A percentile compares a stretch with the other conserved stretches of the same genome.
Conservation (phyloP, 176 grass and related monocot species). For the Themeda triandra region DNA sequence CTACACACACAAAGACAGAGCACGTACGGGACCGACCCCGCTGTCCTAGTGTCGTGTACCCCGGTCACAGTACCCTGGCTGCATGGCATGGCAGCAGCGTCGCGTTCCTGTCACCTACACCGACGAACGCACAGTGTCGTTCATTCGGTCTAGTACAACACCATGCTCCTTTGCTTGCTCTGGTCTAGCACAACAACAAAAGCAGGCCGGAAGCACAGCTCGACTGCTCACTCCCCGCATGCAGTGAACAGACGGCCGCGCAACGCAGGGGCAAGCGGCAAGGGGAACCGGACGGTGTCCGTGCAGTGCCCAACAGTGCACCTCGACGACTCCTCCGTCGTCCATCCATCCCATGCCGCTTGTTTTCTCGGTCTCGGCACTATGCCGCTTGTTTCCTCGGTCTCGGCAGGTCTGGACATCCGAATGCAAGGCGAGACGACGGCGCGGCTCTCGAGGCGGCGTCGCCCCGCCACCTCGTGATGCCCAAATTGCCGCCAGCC, state of each 20-base stretch:
- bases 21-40: not conserved
- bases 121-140: not conserved
- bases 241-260: no score
- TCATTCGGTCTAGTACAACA: not conserved
- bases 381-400: no score
- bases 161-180: not conserved
- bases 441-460: not conserved
- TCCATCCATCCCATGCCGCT: not conserved
- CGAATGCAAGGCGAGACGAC: no score
- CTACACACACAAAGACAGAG: not conserved
- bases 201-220: no score
- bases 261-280: no score
- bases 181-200: not conserved
- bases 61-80: not conserved
- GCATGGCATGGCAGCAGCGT: not conserved
- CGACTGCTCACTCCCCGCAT: not conserved
- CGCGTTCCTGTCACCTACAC: constrained; percentile 7
- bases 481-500: not conserved
- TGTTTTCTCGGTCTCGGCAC: no score
- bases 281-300: not conserved
- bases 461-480: not conserved
- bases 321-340: not conserved
- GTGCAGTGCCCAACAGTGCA: not conserved
- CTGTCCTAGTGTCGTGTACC: not conserved
- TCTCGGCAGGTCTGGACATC: no score